Base-by-base conservation (phyloP, 805 yeast genomes). In the Isabelozyma pseudorhagii region DNA sequence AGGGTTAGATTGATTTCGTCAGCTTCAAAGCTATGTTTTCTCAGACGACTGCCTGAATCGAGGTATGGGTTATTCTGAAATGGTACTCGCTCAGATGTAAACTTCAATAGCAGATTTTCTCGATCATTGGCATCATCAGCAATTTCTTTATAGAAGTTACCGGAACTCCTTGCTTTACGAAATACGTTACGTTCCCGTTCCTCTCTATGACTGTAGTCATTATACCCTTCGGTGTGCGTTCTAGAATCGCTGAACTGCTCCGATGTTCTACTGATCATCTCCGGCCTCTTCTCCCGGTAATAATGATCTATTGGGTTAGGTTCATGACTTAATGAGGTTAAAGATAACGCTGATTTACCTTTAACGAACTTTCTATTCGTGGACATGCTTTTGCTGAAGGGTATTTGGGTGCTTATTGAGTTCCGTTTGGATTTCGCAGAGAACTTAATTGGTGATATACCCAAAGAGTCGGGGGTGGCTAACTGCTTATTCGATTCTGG, bases 81-180 rank as follows among this genome's bases (percentile, higher is more conserved):
- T 1, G 67, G 63, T 5, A 63, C 54, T 40, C 70, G 48, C 11
- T 64, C 69, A 17, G 58, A 47, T 17, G 52, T 51, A 44, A 57
- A 56, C 29, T 55, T 55, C 14, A 60, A 49, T 21, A 46, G 48
- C 31, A 51, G 49, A 40, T 42, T 44, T 5, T 46, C 44, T 8
- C 50, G 50, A 45, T 48, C 40, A 27, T 21, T 46, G 8, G 44
- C 38, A n/a, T 39, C 38, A 21, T 47, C 46, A 29, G 4, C 29
- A 29, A n/a, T 38, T 14, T 40, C 47, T 31, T 36, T 50, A 21
- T 54, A 53, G 47, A 71, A 68, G 49, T 68, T 72, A 1, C 68
- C 67, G 2, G 75, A 67, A 44, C 74, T 69, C 47, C 58, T 63
- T 1, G 75, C 72, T 44, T 71, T 69, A 4, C 71, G 59, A 28